A percentile compares a stretch with the other conserved stretches of the same genome.
Conservation (phyloP, 805 yeast genomes). For the Yueomyces sp. region DNA sequence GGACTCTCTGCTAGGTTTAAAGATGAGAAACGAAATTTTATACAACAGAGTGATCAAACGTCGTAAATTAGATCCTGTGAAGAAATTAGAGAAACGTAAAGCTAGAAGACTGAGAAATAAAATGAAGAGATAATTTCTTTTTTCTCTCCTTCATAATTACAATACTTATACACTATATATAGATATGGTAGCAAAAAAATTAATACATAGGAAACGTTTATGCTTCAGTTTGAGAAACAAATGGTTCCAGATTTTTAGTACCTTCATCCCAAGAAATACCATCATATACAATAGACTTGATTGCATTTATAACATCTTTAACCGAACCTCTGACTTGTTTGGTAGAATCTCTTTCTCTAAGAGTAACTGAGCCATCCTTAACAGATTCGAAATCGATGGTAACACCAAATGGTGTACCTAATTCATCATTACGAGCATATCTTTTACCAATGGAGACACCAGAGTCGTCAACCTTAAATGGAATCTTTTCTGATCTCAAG, state of each 20-base stretch:
- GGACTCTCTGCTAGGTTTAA: neutral
- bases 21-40: neutral
- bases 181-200: too few relatives aligned
- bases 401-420: slow-evolving; percentile 96
- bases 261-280: slow-evolving; percentile 78
- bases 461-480: slow-evolving; percentile 26
- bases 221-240: slow-evolving; percentile 49
- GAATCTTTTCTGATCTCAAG: neutral
- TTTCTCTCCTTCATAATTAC: neutral
- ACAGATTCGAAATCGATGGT: slow-evolving; percentile 90
- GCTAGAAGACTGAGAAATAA: neutral
- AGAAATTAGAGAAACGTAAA: neutral
- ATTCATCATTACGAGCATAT: slow-evolving; percentile 93
- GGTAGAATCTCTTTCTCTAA: slow-evolving; percentile 94
- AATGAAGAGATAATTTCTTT: neutral
- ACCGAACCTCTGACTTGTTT: slow-evolving; percentile 91
- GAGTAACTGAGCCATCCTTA: slow-evolving; percentile 74
- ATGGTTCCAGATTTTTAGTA: slow-evolving; percentile 53
- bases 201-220: neutral
- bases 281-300: slow-evolving; percentile 58
- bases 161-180: too few relatives aligned
- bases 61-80: neutral
- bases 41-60: neutral
- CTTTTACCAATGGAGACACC: slow-evolving; percentile 95
- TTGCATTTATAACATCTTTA: slow-evolving; percentile 57